A percentile compares a stretch with the other conserved stretches of the same genome.
These are phyloP conservation scores for Zasmidium citrigriseum DNA, from an alignment of 2,329 filamentous ascomycete genomes.

Conservation along the genomic window DNA sequence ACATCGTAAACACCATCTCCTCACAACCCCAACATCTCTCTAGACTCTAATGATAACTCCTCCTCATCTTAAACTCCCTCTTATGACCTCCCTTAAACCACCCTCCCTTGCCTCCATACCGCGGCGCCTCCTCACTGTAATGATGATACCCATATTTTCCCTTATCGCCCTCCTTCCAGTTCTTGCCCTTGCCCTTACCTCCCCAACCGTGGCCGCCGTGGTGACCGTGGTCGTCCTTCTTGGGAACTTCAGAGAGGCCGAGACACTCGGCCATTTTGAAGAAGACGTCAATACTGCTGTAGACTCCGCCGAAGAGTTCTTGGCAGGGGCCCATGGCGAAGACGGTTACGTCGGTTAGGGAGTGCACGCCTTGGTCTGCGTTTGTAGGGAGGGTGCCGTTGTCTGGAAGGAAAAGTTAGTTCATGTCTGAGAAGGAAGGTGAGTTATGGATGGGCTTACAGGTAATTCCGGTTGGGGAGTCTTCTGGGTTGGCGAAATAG, in stretches of 20 bases:
- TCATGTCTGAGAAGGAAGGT: no score
- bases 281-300: constrained; percentile 71
- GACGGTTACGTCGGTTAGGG: constrained; percentile 75
- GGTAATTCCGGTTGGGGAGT: constrained; percentile 66
- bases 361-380: constrained; percentile 71
- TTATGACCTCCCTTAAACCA: constrained; percentile 15
- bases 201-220: constrained; percentile 16
- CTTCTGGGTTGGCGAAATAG: constrained; percentile 68
- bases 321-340: constrained; percentile 79
- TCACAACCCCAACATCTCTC: background rate
- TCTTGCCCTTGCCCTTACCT: constrained; percentile 14
- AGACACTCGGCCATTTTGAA: constrained; percentile 72
- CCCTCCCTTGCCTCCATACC: constrained; percentile 16
- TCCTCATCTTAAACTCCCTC: constrained; percentile 13
- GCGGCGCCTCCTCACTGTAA: constrained; percentile 19
- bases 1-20: background rate
- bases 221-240: constrained; percentile 3
- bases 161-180: constrained; percentile 21
- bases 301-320: constrained; percentile 71
- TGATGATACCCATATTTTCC: constrained; percentile 10
- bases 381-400: constrained; percentile 72
- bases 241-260: constrained; percentile 47
- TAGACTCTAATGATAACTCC: constrained; percentile 5
- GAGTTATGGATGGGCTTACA: no score
- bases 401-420: no score